Evolutionary conservation across 2,329 filamentous ascomycete species (phyloP).

Genomic region (Scytalidium lignicola): DNA sequence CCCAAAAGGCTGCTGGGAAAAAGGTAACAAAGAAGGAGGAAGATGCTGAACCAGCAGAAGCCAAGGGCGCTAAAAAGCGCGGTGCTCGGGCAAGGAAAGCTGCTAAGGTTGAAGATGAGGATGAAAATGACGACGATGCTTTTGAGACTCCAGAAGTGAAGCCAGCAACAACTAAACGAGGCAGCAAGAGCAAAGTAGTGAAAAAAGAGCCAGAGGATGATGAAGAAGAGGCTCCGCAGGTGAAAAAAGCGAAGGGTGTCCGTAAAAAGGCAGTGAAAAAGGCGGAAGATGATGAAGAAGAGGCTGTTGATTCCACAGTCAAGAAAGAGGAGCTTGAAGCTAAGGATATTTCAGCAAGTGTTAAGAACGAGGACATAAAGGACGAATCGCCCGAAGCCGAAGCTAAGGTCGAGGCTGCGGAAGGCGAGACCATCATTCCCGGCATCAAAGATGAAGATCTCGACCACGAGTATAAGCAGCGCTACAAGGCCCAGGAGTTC

Average conservation of each 20-base stretch:
- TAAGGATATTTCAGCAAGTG: no score
- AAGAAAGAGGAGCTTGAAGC: no score
- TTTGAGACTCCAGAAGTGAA: neutral
- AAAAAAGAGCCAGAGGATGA: neutral
- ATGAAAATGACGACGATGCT: neutral
- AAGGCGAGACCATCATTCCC: neutral
- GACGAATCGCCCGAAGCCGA: neutral
- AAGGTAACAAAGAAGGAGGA: neutral
- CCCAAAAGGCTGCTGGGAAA: neutral
- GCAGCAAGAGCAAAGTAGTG: neutral
- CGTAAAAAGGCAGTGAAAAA: no score
- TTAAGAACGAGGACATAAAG: no score
- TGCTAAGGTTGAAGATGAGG: constrained; percentile 1
- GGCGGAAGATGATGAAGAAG: no score
- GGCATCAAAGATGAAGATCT: neutral
- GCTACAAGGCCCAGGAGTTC: constrained; percentile 4
- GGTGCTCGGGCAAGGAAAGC: constrained; percentile 8
- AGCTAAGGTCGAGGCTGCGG: neutral
- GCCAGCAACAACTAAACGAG: neutral
- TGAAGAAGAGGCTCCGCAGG: constrained; percentile 1
- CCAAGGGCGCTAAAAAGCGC: constrained; percentile 7
- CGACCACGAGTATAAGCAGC: neutral
- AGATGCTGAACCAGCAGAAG: neutral
- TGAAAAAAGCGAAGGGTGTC: neutral
- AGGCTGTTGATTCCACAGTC: no score